A percentile compares a stretch with the other conserved stretches of the same genome.
phyloP scores from a whole-genome alignment of 2,329 filamentous ascomycete genomes.

The Aspergillus quadricinctus region DNA sequence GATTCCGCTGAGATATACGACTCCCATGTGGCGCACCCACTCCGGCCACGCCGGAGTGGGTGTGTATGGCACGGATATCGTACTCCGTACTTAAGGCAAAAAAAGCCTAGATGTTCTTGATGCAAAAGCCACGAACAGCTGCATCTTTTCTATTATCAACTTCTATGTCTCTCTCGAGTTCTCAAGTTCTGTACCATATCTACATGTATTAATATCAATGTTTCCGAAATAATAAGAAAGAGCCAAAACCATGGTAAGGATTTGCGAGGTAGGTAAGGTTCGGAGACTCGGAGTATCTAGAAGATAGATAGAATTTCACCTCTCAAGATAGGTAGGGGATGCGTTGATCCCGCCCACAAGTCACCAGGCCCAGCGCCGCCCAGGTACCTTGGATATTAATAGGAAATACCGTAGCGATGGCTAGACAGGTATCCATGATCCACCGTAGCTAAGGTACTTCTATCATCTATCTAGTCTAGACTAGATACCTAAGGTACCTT shows the following conservation, averaged over 20 bases:
- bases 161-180: not conserved
- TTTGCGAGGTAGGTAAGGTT: not conserved
- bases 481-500: not conserved
- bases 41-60: no score
- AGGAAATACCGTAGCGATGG: not conserved
- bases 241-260: not conserved
- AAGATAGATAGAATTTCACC: not conserved
- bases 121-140: not conserved
- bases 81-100: not conserved
- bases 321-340: not conserved
- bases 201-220: not conserved
- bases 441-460: not conserved
- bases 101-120: not conserved
- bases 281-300: not conserved
- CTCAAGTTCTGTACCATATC: not conserved
- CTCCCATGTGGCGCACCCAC: no score
- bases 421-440: no score
- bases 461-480: not conserved
- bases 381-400: not conserved
- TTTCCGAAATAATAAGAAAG: not conserved
- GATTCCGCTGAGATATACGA: no score
- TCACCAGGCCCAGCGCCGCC: no score
- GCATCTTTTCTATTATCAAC: not conserved
- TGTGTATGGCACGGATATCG: no score
- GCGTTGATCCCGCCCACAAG: no score